Evolutionary conservation across 2,329 filamentous ascomycete genomes (phyloP).

Genomic region (Aspergillus vadensis): DNA sequence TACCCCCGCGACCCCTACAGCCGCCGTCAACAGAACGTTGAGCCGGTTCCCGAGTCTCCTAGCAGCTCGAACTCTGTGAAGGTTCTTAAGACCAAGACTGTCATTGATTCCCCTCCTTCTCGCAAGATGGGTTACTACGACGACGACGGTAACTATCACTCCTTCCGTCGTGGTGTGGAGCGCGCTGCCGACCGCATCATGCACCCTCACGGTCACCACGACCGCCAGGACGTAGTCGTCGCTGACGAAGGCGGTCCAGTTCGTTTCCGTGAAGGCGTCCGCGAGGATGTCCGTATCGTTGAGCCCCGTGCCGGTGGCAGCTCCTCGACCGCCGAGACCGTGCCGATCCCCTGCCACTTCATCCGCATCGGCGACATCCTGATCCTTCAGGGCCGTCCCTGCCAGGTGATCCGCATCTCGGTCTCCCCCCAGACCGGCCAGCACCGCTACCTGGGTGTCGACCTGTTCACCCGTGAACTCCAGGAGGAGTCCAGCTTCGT

Average conservation of each 20-base stretch:
- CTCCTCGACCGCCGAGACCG: slow-evolving; percentile 69
- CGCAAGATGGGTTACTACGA: slow-evolving; percentile 79
- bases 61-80: slow-evolving; percentile 47
- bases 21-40: slow-evolving; percentile 32
- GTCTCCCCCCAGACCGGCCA: slow-evolving; percentile 97
- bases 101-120: slow-evolving; percentile 55
- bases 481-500: slow-evolving; percentile 98
- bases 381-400: slow-evolving; percentile 97
- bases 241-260: slow-evolving; percentile 48
- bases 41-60: slow-evolving; percentile 38
- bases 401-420: slow-evolving; percentile 99
- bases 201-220: slow-evolving; percentile 52
- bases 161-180: slow-evolving; percentile 70
- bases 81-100: slow-evolving; percentile 51
- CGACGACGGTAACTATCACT: slow-evolving; percentile 75
- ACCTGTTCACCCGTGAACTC: slow-evolving; percentile 99
- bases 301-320: slow-evolving; percentile 50
- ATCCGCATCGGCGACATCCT: slow-evolving; percentile 98
- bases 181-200: slow-evolving; percentile 66
- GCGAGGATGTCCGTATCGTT: slow-evolving; percentile 53
- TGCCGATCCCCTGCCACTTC: slow-evolving; percentile 99
- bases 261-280: slow-evolving; percentile 47
- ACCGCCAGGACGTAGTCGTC: slow-evolving; percentile 46
- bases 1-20: slow-evolving; percentile 41
- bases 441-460: slow-evolving; percentile 99